These are phyloP conservation scores for Cynara cardunculus DNA, from an alignment of 129 eudicot species.

Conservation along the genomic window DNA sequence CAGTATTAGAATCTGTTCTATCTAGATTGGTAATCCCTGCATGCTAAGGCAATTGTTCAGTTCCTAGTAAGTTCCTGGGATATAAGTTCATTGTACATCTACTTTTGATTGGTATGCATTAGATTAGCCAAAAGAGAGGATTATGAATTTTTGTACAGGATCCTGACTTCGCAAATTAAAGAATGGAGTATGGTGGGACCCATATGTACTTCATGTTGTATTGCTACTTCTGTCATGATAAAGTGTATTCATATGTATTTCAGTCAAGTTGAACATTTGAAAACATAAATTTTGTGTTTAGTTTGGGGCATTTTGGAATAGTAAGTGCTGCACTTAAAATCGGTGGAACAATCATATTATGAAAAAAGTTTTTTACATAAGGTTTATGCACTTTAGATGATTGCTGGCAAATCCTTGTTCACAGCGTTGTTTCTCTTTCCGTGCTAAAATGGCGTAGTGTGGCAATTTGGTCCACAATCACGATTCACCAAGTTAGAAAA, in stretches of 20 bases:
- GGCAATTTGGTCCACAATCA: neutral
- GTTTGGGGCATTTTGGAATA: neutral
- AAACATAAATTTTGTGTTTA: neutral
- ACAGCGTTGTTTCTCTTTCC: neutral
- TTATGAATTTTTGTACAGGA: neutral
- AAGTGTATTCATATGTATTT: neutral
- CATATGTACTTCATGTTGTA: neutral
- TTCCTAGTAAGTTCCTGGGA: neutral
- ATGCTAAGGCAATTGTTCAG: neutral
- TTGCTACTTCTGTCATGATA: neutral
- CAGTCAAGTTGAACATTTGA: neutral
- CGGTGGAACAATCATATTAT: neutral
- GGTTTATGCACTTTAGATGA: constrained; percentile 1
- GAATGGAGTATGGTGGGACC: neutral
- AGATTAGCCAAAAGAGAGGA: neutral
- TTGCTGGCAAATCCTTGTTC: neutral
- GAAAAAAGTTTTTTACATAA: neutral
- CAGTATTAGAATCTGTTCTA: neutral
- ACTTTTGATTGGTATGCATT: neutral
- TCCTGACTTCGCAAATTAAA: constrained; percentile 1
- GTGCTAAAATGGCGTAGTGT: neutral
- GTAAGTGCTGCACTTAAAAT: neutral
- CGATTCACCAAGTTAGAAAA: neutral
- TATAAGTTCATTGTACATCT: neutral
- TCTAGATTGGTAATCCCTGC: neutral